A percentile compares a stretch with the other conserved stretches of the same genome.
These are phyloP conservation scores for Serendipita indica DNA, from an alignment of 768 basidiomycete genomes.

Conservation along the genomic window DNA sequence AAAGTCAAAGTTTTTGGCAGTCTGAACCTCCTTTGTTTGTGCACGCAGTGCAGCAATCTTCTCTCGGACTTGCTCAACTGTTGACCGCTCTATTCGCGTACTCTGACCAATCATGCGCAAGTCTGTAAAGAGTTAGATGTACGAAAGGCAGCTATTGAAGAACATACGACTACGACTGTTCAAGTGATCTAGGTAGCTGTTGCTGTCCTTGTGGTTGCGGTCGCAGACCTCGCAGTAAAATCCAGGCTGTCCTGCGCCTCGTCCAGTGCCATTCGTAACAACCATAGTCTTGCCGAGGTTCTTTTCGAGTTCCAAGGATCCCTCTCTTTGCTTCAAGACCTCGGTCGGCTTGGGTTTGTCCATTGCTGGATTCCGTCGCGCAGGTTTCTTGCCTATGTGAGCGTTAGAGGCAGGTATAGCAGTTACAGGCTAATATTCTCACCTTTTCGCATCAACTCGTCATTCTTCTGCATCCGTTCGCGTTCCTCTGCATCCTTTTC, in stretches of 20 bases:
- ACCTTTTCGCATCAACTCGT: constrained; percentile 76
- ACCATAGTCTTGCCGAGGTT: constrained; percentile 92
- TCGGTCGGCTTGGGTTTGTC: constrained; percentile 90
- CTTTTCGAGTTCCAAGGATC: constrained; percentile 78
- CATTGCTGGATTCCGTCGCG: constrained; percentile 42
- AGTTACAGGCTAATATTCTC: constrained; percentile 12
- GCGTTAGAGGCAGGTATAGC: neutral
- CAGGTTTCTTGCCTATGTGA: constrained; percentile 64
- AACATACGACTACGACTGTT: constrained; percentile 84
- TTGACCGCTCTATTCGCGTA: constrained; percentile 79
- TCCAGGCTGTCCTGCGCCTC: constrained; percentile 78
- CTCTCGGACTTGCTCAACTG: constrained; percentile 80
- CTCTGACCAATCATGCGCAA: constrained; percentile 90
- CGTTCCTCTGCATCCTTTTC: constrained; percentile 67
- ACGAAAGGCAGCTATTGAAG: constrained; percentile 12
- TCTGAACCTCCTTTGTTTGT: constrained; percentile 67
- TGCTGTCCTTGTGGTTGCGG: constrained; percentile 83
- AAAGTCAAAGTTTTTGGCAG: constrained; percentile 89
- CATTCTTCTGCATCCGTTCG: constrained; percentile 74
- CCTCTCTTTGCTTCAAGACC: constrained; percentile 78
- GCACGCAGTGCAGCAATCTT: constrained; percentile 80
- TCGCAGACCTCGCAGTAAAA: constrained; percentile 90
- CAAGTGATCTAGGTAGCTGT: constrained; percentile 90
- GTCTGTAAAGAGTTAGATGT: constrained; percentile 36
- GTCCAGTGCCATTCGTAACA: constrained; percentile 64